Evolutionary conservation across 1,139 yeast species (phyloP), one percentile per base, ranked within the genome.

Genomic region (Pichiaceae sp.): DNA sequence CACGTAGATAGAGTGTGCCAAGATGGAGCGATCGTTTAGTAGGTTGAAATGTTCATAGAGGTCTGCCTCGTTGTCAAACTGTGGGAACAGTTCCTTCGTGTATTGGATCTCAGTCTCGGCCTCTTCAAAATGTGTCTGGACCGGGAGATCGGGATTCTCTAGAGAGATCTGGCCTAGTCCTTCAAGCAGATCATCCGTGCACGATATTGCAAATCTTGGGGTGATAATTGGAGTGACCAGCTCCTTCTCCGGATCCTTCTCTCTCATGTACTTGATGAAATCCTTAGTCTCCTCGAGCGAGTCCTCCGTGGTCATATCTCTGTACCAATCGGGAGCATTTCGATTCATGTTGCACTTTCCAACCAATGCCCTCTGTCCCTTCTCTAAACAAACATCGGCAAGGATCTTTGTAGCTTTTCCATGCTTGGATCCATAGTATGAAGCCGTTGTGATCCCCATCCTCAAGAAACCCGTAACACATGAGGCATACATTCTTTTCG

Each of bases 291-390:
- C 72, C 14, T 59, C 48, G 36, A 77, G 58, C 37, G 87, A 74
- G 38, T 76, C 75, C 5, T 70, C 72, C 12, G 67, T 59, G 1
- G 72, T 64, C 78, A 59, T 91, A 52, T 87, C 95, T 36, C 66
- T 53, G 53, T 77, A 75, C 54, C 75, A 82, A 21, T 71, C 78
- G 1, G 93, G 93, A 25, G 83, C 75, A 47, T 78, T 69, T 19
- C 71, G 63, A 47, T 77, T 72, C 97, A 91, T 89, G 56, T 97
- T 91, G n/a, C 86, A 95, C 46, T 93, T 79, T 3, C 98, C 98
- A 23, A 91, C 78, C 44, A 84, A 72, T 0, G 96, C 96, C 42
- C 96, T 67, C 59, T 89, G 97, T 17, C 95, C 95, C 26, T 62
- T 51, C 32, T 63, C 45, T 14, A 79, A 59, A 24, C 93, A 75